Evolutionary conservation across 1,284 basidiomycete species (phyloP).

Genomic region (Cryptococcus sp.): DNA sequence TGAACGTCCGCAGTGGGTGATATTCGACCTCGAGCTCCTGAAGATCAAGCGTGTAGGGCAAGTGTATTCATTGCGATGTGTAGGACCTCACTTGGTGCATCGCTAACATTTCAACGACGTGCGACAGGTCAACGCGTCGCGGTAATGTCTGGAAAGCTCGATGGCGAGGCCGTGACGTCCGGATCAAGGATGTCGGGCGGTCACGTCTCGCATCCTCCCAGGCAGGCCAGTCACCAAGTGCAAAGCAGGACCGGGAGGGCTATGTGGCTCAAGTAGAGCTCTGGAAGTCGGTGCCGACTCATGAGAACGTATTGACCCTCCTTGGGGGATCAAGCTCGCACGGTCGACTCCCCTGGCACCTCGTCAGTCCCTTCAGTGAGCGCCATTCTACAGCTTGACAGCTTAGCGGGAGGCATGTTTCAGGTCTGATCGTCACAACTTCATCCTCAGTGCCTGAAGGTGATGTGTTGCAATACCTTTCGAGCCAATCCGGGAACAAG

Average conservation of each 20-base stretch:
- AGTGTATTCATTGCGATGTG: too few species aligned
- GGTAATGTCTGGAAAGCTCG: constrained; percentile 6
- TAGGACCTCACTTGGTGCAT: too few species aligned
- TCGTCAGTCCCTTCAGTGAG: neutral
- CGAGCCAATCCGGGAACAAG: neutral
- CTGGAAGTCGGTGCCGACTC: neutral
- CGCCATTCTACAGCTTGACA: neutral
- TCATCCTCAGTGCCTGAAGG: constrained; percentile 1
- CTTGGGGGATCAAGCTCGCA: neutral
- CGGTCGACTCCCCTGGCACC: neutral
- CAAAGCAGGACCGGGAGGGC: neutral
- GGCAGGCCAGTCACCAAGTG: too few species aligned
- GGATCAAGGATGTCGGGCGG: constrained; percentile 1
- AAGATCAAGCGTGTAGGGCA: too few species aligned
- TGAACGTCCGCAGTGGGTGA: too few species aligned
- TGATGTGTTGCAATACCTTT: constrained; percentile 1
- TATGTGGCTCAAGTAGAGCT: neutral
- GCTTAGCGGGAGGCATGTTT: neutral
- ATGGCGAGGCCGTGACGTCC: neutral
- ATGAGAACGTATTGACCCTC: neutral
- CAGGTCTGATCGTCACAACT: neutral
- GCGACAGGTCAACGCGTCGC: too few species aligned
- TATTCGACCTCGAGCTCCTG: too few species aligned
- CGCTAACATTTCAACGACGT: too few species aligned
- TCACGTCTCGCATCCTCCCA: neutral